These are phyloP conservation scores for Cutaneotrichosporon sp. DNA, from an alignment of 1,284 basidiomycete species.

Conservation along the genomic window DNA sequence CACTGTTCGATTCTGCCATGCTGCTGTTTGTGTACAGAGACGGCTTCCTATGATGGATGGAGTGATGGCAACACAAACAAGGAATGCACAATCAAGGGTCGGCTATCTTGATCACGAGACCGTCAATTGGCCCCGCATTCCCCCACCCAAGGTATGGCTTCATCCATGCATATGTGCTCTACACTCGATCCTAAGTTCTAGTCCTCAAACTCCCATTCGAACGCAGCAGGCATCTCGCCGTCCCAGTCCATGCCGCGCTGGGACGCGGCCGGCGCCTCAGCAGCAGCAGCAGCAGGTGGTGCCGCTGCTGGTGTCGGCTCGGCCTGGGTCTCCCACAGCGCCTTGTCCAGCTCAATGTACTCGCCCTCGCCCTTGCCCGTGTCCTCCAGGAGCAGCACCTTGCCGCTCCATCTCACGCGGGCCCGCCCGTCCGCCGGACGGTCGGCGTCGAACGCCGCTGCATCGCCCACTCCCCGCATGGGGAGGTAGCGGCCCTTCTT, in stretches of 20 bases:
- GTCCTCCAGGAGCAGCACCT: conserved; percentile 73
- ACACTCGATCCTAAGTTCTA: conserved; percentile 16
- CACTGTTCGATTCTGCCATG: too few relatives aligned
- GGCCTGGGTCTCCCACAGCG: conserved; percentile 49
- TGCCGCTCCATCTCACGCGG: conserved; percentile 52
- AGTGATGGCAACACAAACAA: too few relatives aligned
- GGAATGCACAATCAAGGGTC: too few relatives aligned
- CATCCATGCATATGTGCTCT: conserved; percentile 8
- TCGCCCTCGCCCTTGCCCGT: conserved; percentile 50
- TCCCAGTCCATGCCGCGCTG: conserved; percentile 57
- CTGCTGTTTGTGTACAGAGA: too few relatives aligned
- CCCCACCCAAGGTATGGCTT: too few relatives aligned
- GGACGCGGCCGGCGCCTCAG: conserved; percentile 29
- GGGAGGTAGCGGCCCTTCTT: conserved; percentile 20
- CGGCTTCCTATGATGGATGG: too few relatives aligned
- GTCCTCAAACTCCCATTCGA: conserved; percentile 46
- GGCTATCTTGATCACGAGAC: too few relatives aligned
- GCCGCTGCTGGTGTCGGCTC: conserved; percentile 31
- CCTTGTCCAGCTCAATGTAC: conserved; percentile 60
- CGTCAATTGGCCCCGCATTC: too few relatives aligned
- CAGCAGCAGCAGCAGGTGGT: conserved; percentile 23
- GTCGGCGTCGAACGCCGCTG: conserved; percentile 13
- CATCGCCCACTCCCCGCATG: conserved; percentile 18
- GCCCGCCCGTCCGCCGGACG: conserved; percentile 18
- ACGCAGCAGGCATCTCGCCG: conserved; percentile 63